phyloP scores from a whole-genome alignment of 305 asterid species.

The Fraxinus angustifolia region DNA sequence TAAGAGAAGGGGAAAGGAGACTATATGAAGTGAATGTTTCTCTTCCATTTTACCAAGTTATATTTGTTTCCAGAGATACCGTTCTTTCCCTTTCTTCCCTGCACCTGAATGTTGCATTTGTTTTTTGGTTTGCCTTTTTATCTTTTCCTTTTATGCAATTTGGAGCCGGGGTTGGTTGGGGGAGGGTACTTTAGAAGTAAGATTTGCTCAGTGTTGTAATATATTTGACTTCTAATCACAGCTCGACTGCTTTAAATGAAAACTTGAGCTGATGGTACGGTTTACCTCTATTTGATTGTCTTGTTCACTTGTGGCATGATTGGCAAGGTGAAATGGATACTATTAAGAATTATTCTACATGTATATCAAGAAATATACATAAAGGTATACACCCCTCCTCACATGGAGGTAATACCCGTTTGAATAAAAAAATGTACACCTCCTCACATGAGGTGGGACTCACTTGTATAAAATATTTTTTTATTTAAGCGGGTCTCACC shows the following conservation, averaged over 20 bases:
- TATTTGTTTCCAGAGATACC: not conserved
- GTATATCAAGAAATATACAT: too few relatives aligned
- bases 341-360: too few relatives aligned
- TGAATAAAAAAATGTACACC: too few relatives aligned
- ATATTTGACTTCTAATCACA: not conserved
- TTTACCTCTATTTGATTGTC: not conserved
- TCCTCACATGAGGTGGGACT: too few relatives aligned
- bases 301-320: not conserved
- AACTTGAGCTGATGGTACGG: not conserved
- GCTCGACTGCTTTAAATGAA: not conserved
- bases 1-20: constrained; percentile 12
- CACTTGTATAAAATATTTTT: too few relatives aligned
- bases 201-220: not conserved
- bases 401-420: too few relatives aligned
- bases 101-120: not conserved
- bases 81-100: not conserved
- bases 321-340: not conserved
- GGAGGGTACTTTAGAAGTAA: not conserved
- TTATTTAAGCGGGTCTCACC: too few relatives aligned
- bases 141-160: not conserved
- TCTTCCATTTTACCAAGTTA: not conserved
- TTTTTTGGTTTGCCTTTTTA: not conserved
- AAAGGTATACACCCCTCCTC: too few relatives aligned
- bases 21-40: not conserved
- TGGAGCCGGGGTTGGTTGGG: not conserved